These are phyloP conservation scores for Monilinia fructigena DNA, from an alignment of 2,329 filamentous ascomycete species.

Conservation along the genomic window DNA sequence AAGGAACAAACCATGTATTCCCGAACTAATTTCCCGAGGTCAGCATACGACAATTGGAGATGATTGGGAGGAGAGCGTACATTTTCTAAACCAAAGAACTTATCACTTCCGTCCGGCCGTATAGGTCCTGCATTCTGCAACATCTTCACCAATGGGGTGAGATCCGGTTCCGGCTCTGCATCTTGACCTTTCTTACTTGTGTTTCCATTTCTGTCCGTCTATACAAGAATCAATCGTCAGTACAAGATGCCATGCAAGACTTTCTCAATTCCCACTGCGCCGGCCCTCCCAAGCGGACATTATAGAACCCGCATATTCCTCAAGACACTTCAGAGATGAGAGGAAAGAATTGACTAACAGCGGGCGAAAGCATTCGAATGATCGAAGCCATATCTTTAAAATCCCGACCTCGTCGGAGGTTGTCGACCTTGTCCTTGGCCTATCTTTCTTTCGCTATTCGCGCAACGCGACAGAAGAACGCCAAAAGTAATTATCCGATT, in stretches of 20 bases:
- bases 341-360: constrained; percentile 16
- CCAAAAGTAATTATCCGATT: constrained; percentile 2
- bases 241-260: constrained; percentile 10
- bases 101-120: constrained; percentile 86
- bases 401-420: constrained; percentile 11
- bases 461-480: constrained; percentile 11
- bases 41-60: constrained; percentile 27
- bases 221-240: constrained; percentile 27
- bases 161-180: constrained; percentile 46
- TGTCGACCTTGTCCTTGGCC: constrained; percentile 1
- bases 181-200: constrained; percentile 37
- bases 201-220: constrained; percentile 32
- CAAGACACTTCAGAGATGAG: not conserved
- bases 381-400: constrained; percentile 15
- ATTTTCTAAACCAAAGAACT: constrained; percentile 98
- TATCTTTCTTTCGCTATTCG: not conserved
- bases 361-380: constrained; percentile 23
- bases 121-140: constrained; percentile 78
- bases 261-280: not conserved
- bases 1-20: constrained; percentile 77
- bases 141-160: constrained; percentile 69
- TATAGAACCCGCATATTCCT: not conserved
- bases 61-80: constrained; percentile 54
- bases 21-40: constrained; percentile 66
- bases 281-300: not conserved